Base-by-base conservation (phyloP, 345 rosid species). In the Mercurialis annua region DNA sequence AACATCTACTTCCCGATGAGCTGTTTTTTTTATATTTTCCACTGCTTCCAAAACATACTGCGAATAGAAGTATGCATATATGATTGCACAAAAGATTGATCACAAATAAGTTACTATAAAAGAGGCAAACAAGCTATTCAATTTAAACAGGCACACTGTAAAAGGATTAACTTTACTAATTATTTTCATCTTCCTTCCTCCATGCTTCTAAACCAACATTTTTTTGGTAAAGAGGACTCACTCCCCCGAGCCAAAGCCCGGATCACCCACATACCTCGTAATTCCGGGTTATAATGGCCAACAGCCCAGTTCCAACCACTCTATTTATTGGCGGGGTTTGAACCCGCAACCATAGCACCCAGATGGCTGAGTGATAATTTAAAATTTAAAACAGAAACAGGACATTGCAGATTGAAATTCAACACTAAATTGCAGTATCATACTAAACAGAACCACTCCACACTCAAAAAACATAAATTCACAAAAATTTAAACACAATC, bases 1-100 rank as follows among this genome's bases (percentile, higher is more conserved):
- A 59, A 94, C 98, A 69, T 84, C 86, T 67, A 89, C 93, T 68
- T 94, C 99, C 87, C 91, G 76, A 17, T 87, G 92, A 57, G 92
- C 92, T 21, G 78, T 78, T 78, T 79, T 72, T 74, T 83, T 86
- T 23, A 90, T 80, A 27, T 80, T 78, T 68, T 84, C 82, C 69
- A 82, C 77, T 56, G 66, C 86, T 73, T 67, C 85, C 89, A 90
- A 81, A 59, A 90, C 96, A 87, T 93, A 88, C 99, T 91, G 80
- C 56, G 15, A 76, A 73, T 63, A 30, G 40, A 69, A 33, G 64
- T 27, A 43, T 24, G 38, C 7, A 60, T 12, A 60, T 21, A 8
- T 59, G 49, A 11, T 12, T 38, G 64, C 16, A 23, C 33, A 40
- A n/a, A 26, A 52, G 64, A 66, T 20, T 27, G 54, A 77, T 67